Percentiles rank a stretch among this genome's conserved stretches.
Evolutionary conservation across 208 protist genomes (phyloP).

Genomic region (Leishmania martiniquensis): DNA sequence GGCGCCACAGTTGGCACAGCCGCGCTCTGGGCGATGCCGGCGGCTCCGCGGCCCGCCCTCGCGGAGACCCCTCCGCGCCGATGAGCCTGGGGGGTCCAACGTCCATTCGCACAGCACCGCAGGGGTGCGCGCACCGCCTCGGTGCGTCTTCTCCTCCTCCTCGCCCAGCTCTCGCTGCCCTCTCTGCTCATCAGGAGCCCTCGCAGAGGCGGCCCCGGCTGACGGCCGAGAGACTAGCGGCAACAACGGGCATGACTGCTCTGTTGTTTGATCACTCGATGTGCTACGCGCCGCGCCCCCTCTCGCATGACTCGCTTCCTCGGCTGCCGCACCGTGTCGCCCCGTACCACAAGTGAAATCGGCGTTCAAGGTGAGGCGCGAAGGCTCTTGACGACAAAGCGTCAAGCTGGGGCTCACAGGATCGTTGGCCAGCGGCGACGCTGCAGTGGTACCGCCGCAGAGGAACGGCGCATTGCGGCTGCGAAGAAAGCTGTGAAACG

Average conservation of each 20-base stretch:
- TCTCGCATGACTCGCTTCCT: background rate
- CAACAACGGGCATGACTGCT: background rate
- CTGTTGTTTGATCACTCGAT: background rate
- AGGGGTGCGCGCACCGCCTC: background rate
- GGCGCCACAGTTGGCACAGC: background rate
- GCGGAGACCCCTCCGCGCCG: background rate
- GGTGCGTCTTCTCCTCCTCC: background rate
- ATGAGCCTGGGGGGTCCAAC: background rate
- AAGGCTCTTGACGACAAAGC: background rate
- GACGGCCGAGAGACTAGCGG: background rate
- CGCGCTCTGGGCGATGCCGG: background rate
- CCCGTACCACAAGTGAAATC: background rate
- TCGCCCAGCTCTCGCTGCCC: background rate
- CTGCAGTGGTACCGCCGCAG: background rate
- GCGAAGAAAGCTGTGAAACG: constrained; percentile 29
- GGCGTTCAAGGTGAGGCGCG: background rate
- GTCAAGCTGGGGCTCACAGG: too few species aligned
- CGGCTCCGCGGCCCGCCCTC: background rate
- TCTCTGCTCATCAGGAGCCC: background rate
- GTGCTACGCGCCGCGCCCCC: background rate
- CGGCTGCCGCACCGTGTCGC: background rate
- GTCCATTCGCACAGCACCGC: constrained; percentile 7
- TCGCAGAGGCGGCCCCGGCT: background rate
- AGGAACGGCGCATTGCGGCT: constrained; percentile 21
- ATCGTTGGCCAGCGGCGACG: background rate